Percentiles rank a stretch among this genome's conserved stretches.
Conservation (phyloP, 2,329 filamentous ascomycete genomes). For the Talaromyces marneffei region DNA sequence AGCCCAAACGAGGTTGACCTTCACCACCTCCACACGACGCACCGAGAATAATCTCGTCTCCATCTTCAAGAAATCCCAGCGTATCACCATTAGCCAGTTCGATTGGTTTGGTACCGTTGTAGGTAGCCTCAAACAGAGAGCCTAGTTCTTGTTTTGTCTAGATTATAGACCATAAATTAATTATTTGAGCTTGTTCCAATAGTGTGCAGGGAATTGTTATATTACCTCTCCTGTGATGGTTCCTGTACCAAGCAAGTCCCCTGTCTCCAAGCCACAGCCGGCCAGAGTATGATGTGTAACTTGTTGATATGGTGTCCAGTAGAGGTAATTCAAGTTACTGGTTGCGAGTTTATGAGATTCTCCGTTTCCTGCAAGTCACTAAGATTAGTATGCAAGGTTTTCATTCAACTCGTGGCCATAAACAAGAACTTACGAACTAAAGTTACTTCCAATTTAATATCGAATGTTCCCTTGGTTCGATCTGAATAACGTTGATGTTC, state of each 20-base stretch:
- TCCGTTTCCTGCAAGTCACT: not conserved
- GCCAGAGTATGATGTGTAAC: conserved; percentile 26
- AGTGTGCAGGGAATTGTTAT: not conserved
- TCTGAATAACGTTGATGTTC: conserved; percentile 4
- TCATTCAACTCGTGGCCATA: not conserved
- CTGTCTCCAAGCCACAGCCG: conserved; percentile 25
- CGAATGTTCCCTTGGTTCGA: not conserved
- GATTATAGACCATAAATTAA: not conserved
- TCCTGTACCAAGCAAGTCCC: conserved; percentile 29
- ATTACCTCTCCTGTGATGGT: conserved; percentile 23
- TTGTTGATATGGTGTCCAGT: conserved; percentile 29
- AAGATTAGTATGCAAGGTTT: not conserved
- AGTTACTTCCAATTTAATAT: not conserved
- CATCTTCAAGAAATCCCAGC: conserved; percentile 23
- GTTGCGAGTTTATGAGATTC: conserved; percentile 4
- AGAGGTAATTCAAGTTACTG: conserved; percentile 15
- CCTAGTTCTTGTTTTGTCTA: conserved; percentile 18
- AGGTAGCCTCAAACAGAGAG: conserved; percentile 27
- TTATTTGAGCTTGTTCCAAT: not conserved
- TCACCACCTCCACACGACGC: conserved; percentile 19
- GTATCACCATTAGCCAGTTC: conserved; percentile 14
- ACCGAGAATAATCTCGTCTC: conserved; percentile 26
- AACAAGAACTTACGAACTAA: not conserved
- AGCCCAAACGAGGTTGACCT: conserved; percentile 23
- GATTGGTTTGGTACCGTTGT: conserved; percentile 21